A percentile compares a stretch with the other conserved stretches of the same genome.
phyloP scores from a whole-genome alignment of 148 eudicot species.

The Amaranthus palmeri region DNA sequence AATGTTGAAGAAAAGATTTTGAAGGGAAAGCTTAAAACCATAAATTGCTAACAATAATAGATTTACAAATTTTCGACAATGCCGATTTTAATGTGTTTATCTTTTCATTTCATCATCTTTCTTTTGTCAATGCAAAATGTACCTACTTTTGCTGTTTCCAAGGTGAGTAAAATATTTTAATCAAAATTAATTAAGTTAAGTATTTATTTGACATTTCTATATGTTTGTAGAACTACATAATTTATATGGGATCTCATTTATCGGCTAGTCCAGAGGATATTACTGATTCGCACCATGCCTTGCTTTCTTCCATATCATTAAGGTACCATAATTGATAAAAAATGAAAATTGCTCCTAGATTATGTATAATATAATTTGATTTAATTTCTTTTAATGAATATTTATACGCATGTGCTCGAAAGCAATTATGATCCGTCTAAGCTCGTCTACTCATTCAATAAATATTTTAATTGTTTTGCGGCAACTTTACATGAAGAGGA shows the following conservation, averaged over 20 bases:
- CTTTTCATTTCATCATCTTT: neutral
- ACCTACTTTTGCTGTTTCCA: neutral
- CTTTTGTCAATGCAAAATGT: neutral
- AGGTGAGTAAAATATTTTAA: neutral
- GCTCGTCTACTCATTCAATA: neutral
- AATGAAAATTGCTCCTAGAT: neutral
- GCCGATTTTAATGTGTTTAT: too few species aligned
- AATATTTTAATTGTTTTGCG: neutral
- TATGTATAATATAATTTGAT: neutral
- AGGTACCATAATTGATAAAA: neutral
- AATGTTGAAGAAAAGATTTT: too few species aligned
- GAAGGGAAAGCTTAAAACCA: too few species aligned
- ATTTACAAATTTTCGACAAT: too few species aligned
- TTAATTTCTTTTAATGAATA: neutral
- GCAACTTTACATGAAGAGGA: neutral
- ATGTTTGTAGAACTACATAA: neutral
- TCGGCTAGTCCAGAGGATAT: neutral
- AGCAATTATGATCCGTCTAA: neutral
- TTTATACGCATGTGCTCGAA: neutral
- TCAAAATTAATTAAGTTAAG: neutral
- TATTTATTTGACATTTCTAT: neutral
- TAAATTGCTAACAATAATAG: too few species aligned
- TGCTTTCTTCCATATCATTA: neutral
- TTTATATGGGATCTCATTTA: conserved; percentile 1
- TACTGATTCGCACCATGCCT: neutral